A percentile compares a stretch with the other conserved stretches of the same genome.
These are phyloP conservation scores for bread wheat (Triticum aestivum) DNA, from an alignment of 176 grass and related monocot genomes.

Conservation along the genomic window DNA sequence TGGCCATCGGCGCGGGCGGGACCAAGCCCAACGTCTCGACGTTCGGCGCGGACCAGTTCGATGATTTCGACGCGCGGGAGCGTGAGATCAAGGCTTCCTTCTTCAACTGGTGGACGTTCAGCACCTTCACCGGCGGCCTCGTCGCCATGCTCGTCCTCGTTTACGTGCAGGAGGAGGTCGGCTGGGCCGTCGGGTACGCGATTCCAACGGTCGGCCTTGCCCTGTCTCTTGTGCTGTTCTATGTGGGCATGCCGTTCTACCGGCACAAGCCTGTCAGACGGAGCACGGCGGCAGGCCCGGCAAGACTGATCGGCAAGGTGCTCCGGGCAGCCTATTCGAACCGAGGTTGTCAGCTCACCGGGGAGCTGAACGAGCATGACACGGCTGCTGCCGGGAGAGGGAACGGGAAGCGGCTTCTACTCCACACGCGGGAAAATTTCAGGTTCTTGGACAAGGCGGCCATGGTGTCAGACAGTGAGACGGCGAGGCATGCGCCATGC, in stretches of 20 bases:
- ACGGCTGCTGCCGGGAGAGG: slow-evolving; percentile 16
- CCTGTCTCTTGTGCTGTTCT: slow-evolving; percentile 49
- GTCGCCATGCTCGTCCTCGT: slow-evolving; percentile 55
- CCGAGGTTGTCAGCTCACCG: background rate
- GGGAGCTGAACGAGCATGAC: slow-evolving; percentile 44
- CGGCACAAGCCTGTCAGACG: slow-evolving; percentile 38
- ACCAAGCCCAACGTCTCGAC: slow-evolving; percentile 94
- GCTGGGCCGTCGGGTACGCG: slow-evolving; percentile 61
- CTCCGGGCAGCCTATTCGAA: slow-evolving; percentile 33
- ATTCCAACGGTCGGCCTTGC: slow-evolving; percentile 55
- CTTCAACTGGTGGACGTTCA: slow-evolving; percentile 95
- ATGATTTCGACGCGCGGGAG: slow-evolving; percentile 57
- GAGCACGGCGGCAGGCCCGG: slow-evolving; percentile 26
- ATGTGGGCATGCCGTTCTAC: slow-evolving; percentile 56
- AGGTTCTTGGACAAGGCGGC: slow-evolving; percentile 60
- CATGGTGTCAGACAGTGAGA: background rate
- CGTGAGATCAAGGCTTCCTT: slow-evolving; percentile 51
- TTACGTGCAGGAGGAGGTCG: slow-evolving; percentile 75
- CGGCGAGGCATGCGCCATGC: background rate
- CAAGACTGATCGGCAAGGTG: slow-evolving; percentile 36
- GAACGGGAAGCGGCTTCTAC: slow-evolving; percentile 45
- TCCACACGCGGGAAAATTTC: slow-evolving; percentile 24
- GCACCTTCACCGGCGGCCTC: slow-evolving; percentile 56
- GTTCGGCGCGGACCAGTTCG: slow-evolving; percentile 83
- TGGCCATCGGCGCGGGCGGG: slow-evolving; percentile 61